These are phyloP conservation scores for Nigrospora oryzae DNA, from an alignment of 2,329 filamentous ascomycete genomes.

Conservation along the genomic window DNA sequence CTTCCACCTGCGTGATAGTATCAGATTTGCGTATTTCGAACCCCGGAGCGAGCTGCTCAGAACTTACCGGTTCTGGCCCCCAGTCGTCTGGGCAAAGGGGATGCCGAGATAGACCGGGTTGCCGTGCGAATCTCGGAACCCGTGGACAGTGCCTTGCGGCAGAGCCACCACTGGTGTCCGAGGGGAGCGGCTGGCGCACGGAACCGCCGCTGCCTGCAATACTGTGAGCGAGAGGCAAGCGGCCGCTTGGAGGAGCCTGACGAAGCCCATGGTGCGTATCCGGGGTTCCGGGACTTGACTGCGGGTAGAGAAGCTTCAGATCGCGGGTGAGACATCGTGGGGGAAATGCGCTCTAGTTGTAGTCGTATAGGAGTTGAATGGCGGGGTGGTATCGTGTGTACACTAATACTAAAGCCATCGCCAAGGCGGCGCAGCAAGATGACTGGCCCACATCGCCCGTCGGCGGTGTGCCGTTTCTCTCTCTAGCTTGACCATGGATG, in stretches of 20 bases:
- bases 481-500: too few relatives aligned
- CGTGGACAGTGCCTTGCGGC: constrained; percentile 22
- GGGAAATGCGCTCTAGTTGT: too few relatives aligned
- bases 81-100: constrained; percentile 29
- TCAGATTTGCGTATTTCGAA: neutral
- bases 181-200: neutral
- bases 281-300: too few relatives aligned
- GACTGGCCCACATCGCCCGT: too few relatives aligned
- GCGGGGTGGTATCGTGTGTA: too few relatives aligned
- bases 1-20: constrained; percentile 12
- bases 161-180: constrained; percentile 6
- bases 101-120: constrained; percentile 28
- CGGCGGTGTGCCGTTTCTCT: too few relatives aligned
- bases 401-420: too few relatives aligned
- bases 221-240: neutral
- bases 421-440: too few relatives aligned
- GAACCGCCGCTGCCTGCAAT: neutral
- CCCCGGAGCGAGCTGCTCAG: too few relatives aligned
- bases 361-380: too few relatives aligned
- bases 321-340: too few relatives aligned
- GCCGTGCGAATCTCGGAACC: constrained; percentile 23
- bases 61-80: constrained; percentile 24
- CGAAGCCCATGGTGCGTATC: neutral
- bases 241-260: neutral
- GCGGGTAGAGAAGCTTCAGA: too few relatives aligned